Conservation (phyloP, 345 rosid genomes). For the Salix purpurea region DNA sequence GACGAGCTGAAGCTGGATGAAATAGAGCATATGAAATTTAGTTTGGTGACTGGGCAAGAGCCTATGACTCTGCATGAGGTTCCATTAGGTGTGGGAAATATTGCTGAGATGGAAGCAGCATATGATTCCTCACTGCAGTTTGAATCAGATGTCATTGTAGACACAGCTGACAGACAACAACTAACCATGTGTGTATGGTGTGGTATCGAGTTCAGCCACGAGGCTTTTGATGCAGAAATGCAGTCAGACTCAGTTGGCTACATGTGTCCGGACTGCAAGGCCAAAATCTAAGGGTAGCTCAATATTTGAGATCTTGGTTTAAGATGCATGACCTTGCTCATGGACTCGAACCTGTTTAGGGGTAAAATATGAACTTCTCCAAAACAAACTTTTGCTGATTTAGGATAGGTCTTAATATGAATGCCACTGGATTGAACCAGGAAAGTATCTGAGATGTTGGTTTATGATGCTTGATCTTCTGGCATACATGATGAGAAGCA, state of each 20-base stretch:
- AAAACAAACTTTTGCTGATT: too few species aligned
- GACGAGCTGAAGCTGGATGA: constrained; percentile 51
- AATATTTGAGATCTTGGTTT: constrained; percentile 5
- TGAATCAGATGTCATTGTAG: constrained; percentile 32
- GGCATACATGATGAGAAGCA: too few species aligned
- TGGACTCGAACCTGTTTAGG: background rate
- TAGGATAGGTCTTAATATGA: too few species aligned
- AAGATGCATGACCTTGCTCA: background rate
- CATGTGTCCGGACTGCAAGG: constrained; percentile 67
- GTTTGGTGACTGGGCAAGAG: constrained; percentile 31
- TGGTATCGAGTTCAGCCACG: constrained; percentile 56
- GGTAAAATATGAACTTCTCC: background rate
- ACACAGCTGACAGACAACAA: constrained; percentile 20
- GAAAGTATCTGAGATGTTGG: too few species aligned
- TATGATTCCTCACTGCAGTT: constrained; percentile 30
- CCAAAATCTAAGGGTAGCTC: constrained; percentile 47
- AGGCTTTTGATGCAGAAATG: constrained; percentile 40
- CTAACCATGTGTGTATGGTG: constrained; percentile 56
- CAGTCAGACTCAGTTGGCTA: constrained; percentile 66
- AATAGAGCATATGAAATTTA: constrained; percentile 35
- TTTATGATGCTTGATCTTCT: too few species aligned
- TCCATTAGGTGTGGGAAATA: constrained; percentile 25
- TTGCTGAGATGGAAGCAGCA: constrained; percentile 25
- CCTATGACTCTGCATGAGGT: constrained; percentile 29
- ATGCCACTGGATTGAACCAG: too few species aligned